These are phyloP conservation scores for Nakazawaea populi DNA, from an alignment of 805 yeast species.

Conservation along the genomic window DNA sequence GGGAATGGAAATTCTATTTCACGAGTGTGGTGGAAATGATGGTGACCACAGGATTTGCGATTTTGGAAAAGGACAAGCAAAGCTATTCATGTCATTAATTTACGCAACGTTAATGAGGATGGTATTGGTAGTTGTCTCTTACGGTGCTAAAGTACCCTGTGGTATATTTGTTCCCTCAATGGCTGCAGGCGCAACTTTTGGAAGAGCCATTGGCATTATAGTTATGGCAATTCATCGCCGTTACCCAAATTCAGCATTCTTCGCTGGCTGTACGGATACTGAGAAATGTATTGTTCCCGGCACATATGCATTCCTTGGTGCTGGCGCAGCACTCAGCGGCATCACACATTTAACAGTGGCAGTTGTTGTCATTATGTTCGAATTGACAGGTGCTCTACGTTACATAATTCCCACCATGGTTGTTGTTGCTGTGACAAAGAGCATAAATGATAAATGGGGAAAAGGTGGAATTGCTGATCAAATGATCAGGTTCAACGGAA, in stretches of 20 bases:
- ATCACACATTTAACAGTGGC: conserved; percentile 90
- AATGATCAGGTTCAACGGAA: conserved; percentile 83
- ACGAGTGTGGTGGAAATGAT: conserved; percentile 57
- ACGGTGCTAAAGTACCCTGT: conserved; percentile 94
- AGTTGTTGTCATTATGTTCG: conserved; percentile 93
- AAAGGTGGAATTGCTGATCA: conserved; percentile 91
- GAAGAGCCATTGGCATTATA: conserved; percentile 76
- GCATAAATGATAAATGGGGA: conserved; percentile 73
- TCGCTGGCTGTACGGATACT: conserved; percentile 29
- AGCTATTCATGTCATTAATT: conserved; percentile 45
- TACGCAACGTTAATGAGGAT: conserved; percentile 72
- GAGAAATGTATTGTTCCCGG: conserved; percentile 79
- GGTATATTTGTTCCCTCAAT: conserved; percentile 96
- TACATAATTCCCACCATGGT: conserved; percentile 96
- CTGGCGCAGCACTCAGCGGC: conserved; percentile 93
- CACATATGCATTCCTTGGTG: conserved; percentile 92
- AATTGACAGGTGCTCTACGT: conserved; percentile 88
- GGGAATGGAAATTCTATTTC: conserved; percentile 84
- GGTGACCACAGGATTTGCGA: conserved; percentile 34
- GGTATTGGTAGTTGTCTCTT: conserved; percentile 71
- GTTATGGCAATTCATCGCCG: conserved; percentile 46
- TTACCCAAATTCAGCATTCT: conserved; percentile 28
- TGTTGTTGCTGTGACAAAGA: conserved; percentile 82
- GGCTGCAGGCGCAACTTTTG: conserved; percentile 95
- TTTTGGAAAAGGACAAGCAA: conserved; percentile 21